These are phyloP conservation scores for Botrytis pseudocinerea DNA, from an alignment of 2,329 filamentous ascomycete species.

Conservation along the genomic window DNA sequence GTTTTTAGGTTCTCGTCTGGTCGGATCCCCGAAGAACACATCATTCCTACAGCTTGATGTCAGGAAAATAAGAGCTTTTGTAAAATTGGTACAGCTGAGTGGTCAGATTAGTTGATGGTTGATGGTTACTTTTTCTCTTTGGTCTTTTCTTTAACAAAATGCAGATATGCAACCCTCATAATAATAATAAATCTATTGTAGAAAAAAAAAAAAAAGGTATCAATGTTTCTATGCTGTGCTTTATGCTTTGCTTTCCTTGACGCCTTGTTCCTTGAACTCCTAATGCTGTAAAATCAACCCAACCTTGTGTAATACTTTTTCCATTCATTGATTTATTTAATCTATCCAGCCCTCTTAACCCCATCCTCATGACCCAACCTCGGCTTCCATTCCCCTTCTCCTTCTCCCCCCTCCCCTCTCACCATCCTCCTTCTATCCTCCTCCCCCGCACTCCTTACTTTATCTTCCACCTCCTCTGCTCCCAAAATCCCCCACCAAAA, in stretches of 20 bases:
- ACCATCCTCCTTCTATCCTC: neutral
- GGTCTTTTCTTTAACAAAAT: neutral
- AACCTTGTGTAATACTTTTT: neutral
- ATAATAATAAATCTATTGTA: neutral
- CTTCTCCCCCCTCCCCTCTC: neutral
- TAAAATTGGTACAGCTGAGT: neutral
- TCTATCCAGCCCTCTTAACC: neutral
- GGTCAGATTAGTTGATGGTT: neutral
- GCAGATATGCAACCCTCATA: neutral
- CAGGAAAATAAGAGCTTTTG: neutral
- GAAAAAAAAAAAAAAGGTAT: neutral
- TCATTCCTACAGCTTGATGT: neutral
- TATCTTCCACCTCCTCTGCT: slow-evolving; percentile 14
- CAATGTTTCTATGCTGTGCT: neutral
- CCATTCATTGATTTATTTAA: neutral
- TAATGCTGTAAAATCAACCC: neutral
- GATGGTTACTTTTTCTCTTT: neutral
- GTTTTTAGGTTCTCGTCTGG: slow-evolving; percentile 1
- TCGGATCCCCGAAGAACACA: neutral
- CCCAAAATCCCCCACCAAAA: slow-evolving; percentile 22
- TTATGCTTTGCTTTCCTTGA: neutral
- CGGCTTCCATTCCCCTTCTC: neutral
- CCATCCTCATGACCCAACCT: neutral
- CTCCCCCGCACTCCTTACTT: neutral
- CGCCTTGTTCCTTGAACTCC: neutral